Conservation (phyloP, 352 stramenopile genomes). For the Heterotrichella gracilis region DNA sequence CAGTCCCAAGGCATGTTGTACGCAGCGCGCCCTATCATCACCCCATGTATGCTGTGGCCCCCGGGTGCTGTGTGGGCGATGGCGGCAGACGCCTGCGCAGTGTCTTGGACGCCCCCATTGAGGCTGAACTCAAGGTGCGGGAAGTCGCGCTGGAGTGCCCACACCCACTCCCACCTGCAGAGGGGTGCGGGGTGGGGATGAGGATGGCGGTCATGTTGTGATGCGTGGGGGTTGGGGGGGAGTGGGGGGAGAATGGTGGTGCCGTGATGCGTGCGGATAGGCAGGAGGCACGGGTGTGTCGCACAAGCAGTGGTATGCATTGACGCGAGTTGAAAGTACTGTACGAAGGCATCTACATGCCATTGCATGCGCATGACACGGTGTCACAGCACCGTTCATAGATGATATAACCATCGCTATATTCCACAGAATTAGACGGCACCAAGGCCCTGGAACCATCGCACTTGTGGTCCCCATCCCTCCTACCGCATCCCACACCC, state of each 20-base stretch:
- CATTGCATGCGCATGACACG: conserved; percentile 27
- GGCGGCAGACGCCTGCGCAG: neutral
- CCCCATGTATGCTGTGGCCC: conserved; percentile 27
- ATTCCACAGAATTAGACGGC: conserved; percentile 59
- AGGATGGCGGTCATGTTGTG: too few relatives aligned
- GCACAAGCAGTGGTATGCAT: too few relatives aligned
- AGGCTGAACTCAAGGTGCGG: neutral
- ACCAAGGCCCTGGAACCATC: too few relatives aligned
- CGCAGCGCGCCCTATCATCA: conserved; percentile 51
- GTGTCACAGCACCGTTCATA: conserved; percentile 78
- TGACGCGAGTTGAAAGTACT: too few relatives aligned
- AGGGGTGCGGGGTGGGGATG: too few relatives aligned
- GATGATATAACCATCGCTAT: conserved; percentile 69
- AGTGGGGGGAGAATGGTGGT: too few relatives aligned
- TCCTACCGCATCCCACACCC: too few relatives aligned
- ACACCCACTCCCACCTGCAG: neutral
- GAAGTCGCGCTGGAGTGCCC: neutral
- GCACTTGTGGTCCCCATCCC: too few relatives aligned
- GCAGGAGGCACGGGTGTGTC: too few relatives aligned
- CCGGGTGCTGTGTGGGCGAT: neutral
- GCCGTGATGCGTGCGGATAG: too few relatives aligned
- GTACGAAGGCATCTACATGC: too few relatives aligned
- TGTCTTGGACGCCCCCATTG: neutral
- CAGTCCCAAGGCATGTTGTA: conserved; percentile 51
- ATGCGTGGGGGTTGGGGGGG: too few relatives aligned